phyloP scores from a whole-genome alignment of 2,329 filamentous ascomycete species.

The Claviceps sorghi region DNA sequence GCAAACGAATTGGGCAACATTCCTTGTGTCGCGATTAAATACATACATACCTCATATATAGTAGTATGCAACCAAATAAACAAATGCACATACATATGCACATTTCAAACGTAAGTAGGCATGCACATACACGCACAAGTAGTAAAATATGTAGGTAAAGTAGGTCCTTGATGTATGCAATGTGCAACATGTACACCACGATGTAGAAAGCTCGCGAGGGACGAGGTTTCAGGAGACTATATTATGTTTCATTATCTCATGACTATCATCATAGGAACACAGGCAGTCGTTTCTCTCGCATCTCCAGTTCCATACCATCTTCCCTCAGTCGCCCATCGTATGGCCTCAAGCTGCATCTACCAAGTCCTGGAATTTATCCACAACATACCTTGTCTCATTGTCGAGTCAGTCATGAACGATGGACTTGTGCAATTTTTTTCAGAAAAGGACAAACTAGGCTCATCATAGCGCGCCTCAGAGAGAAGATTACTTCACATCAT shows the following conservation, averaged over 20 bases:
- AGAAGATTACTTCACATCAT: conserved; percentile 40
- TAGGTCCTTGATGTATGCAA: neutral
- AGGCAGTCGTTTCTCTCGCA: neutral
- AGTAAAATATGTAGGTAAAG: too few species aligned
- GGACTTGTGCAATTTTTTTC: neutral
- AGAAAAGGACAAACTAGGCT: neutral
- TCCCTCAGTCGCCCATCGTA: neutral
- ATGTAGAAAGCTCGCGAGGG: neutral
- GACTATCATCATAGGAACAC: neutral
- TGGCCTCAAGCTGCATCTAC: neutral
- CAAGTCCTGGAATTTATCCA: neutral
- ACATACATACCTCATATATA: too few species aligned
- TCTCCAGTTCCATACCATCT: neutral
- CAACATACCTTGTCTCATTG: neutral
- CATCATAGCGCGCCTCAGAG: conserved; percentile 25
- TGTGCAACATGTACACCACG: neutral
- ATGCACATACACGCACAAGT: too few species aligned
- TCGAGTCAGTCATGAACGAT: neutral
- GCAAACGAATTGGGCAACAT: neutral
- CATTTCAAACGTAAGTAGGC: too few species aligned
- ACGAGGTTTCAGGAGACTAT: neutral
- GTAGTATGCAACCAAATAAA: too few species aligned
- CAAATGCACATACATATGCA: too few species aligned
- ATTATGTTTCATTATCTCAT: neutral
- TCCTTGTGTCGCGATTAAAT: too few species aligned